These are phyloP conservation scores for Chlorella sp. DNA, from an alignment of 139 green algal species.

Conservation along the genomic window DNA sequence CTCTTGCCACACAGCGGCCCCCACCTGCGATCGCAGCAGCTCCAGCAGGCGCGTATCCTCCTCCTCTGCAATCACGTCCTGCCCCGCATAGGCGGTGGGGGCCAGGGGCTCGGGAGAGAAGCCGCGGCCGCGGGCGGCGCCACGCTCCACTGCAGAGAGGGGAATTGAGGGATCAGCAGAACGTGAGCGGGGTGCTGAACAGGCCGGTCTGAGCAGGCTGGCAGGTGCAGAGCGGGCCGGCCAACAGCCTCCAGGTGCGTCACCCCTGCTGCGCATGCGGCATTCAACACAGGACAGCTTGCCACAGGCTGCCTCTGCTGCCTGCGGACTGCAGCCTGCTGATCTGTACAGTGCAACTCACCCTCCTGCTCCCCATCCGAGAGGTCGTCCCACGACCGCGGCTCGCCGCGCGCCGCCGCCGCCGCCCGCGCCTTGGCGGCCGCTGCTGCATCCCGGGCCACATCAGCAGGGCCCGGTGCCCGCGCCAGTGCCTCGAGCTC, in stretches of 20 bases:
- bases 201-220: too few relatives aligned
- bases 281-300: too few relatives aligned
- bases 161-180: too few relatives aligned
- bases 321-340: too few relatives aligned
- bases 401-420: constrained; percentile 34
- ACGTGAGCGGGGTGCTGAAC: too few relatives aligned
- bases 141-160: background rate
- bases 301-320: too few relatives aligned
- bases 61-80: constrained; percentile 80
- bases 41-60: constrained; percentile 73
- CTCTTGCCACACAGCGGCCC: background rate
- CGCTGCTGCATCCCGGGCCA: background rate
- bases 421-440: background rate
- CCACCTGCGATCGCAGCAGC: constrained; percentile 72
- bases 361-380: constrained; percentile 37
- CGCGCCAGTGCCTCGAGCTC: background rate
- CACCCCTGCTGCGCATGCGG: too few relatives aligned
- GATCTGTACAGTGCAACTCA: background rate
- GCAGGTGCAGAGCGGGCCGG: too few relatives aligned
- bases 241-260: too few relatives aligned
- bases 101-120: constrained; percentile 72
- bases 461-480: background rate
- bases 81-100: constrained; percentile 48
- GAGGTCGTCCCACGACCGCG: constrained; percentile 45
- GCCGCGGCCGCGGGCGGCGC: constrained; percentile 30